Evolutionary conservation across 805 yeast species (phyloP), one percentile per base, ranked within the genome.

Genomic region (Kazachstania psychrophila): DNA sequence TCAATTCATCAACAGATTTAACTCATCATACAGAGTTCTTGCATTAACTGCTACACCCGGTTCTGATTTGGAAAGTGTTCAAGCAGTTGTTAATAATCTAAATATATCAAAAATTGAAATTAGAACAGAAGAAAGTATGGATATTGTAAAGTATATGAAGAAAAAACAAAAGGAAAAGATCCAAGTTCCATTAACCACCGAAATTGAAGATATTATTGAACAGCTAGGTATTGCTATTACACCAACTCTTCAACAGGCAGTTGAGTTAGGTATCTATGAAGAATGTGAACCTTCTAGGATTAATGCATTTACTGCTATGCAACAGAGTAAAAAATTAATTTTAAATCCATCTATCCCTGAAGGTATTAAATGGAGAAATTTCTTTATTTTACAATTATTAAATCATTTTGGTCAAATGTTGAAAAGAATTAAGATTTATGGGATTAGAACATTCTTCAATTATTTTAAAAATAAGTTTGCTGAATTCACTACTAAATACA

Each of bases 31-130:
- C 46, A 65, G 98, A 31, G 65, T 88, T 0, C 58, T 92, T 35
- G 97, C 95, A 0, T 64, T 92, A 43, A 87, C 97, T 0, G 99
- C 99, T 1, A 92, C 99, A 0, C 99, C 99, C 0, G 92, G 96
- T 0, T 68, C 94, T 0, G 80, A 80, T 41, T 71, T 85, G 1
- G 94, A 83, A 40, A 84, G 89, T 2, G 94, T 94, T 0, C 96
- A 94, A 56, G 79, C 75, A 32, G 80, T 92, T 19, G 77, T 92
- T 1, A 70, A 73, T 38, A 85, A 84, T 48, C 61, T 92, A 41
- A 60, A 61, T 19, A 82, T 92, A 1, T 79, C 96, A 0, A 69
- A 69, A 37, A 77, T 87, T 29, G 96, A 89, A 54, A 75, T 88
- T 15, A 66, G 97, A 41, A 82, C 96, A 0, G 97, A 92, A 52